Evolutionary conservation across 164 flowering plant species (phyloP).

Genomic region (Taxillus chinensis): DNA sequence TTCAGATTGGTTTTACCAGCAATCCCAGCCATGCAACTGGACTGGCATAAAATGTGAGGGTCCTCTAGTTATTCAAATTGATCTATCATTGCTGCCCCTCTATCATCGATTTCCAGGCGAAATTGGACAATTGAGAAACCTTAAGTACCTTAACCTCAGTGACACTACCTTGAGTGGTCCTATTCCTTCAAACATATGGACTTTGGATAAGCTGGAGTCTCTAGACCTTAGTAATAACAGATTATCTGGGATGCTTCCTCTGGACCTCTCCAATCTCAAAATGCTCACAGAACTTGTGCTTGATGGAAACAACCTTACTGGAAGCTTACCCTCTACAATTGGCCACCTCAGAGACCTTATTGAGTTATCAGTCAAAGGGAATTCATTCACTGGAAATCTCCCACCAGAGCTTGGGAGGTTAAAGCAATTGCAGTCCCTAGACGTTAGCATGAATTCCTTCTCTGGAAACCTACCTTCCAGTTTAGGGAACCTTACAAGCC

Average conservation of each 20-base stretch:
- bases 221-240: constrained; percentile 42
- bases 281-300: constrained; percentile 35
- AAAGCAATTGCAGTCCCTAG: constrained; percentile 32
- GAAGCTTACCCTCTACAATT: constrained; percentile 35
- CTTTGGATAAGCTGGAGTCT: constrained; percentile 25
- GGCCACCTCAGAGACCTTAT: constrained; percentile 31
- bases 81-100: constrained; percentile 25
- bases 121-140: constrained; percentile 30
- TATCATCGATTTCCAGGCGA: constrained; percentile 34
- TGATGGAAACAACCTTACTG: constrained; percentile 41
- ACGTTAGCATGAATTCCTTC: constrained; percentile 35
- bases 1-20: constrained; percentile 36
- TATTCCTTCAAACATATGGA: constrained; percentile 32
- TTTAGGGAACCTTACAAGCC: constrained; percentile 34
- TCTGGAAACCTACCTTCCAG: constrained; percentile 39
- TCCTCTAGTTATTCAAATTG: constrained; percentile 19
- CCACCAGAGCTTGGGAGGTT: constrained; percentile 41
- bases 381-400: constrained; percentile 39
- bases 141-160: constrained; percentile 45
- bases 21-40: constrained; percentile 46
- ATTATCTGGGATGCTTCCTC: constrained; percentile 33
- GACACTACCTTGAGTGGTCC: constrained; percentile 32
- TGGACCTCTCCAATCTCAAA: constrained; percentile 25
- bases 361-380: constrained; percentile 38
- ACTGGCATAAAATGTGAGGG: constrained; percentile 41